phyloP scores from a whole-genome alignment of 371 early-diverging fungal genomes.

The Coemansia sp. region DNA sequence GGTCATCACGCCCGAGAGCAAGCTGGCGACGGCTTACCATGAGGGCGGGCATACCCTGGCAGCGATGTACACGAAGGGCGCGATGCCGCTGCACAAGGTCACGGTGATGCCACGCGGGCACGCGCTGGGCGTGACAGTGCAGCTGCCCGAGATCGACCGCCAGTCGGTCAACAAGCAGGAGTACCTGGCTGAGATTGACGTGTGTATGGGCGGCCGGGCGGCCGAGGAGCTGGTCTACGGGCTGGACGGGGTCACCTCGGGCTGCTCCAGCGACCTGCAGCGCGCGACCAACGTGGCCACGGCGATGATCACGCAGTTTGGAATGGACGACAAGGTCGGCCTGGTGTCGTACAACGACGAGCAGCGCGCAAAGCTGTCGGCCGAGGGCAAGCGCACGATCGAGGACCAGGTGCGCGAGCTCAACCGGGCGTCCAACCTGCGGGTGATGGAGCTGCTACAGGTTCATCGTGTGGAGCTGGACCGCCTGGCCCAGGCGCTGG shows the following conservation, averaged over 20 bases:
- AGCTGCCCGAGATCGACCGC: slow-evolving; percentile 94
- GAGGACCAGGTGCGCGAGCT: slow-evolving; percentile 81
- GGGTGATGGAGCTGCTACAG: slow-evolving; percentile 72
- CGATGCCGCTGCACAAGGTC: slow-evolving; percentile 97
- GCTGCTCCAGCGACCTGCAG: slow-evolving; percentile 88
- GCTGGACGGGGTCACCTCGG: slow-evolving; percentile 89
- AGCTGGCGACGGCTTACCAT: slow-evolving; percentile 92
- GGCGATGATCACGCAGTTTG: slow-evolving; percentile 88
- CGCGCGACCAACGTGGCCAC: slow-evolving; percentile 90
- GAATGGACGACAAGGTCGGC: slow-evolving; percentile 93
- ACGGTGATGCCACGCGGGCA: slow-evolving; percentile 97
- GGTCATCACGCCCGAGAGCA: slow-evolving; percentile 85
- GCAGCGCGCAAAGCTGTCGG: slow-evolving; percentile 68
- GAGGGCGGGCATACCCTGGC: slow-evolving; percentile 98
- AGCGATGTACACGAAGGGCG: slow-evolving; percentile 92
- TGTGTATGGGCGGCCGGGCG: slow-evolving; percentile 96
- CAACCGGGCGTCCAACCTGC: slow-evolving; percentile 59
- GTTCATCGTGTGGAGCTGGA: slow-evolving; percentile 83
- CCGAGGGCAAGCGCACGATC: slow-evolving; percentile 74
- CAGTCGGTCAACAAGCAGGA: slow-evolving; percentile 81
- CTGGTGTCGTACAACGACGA: slow-evolving; percentile 65
- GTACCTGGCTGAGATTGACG: slow-evolving; percentile 87
- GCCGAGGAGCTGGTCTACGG: slow-evolving; percentile 97
- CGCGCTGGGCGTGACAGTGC: slow-evolving; percentile 87
- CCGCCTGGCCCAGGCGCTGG: slow-evolving; percentile 86